Evolutionary conservation across 345 rosid species (phyloP).

Genomic region (Mangifera indica): DNA sequence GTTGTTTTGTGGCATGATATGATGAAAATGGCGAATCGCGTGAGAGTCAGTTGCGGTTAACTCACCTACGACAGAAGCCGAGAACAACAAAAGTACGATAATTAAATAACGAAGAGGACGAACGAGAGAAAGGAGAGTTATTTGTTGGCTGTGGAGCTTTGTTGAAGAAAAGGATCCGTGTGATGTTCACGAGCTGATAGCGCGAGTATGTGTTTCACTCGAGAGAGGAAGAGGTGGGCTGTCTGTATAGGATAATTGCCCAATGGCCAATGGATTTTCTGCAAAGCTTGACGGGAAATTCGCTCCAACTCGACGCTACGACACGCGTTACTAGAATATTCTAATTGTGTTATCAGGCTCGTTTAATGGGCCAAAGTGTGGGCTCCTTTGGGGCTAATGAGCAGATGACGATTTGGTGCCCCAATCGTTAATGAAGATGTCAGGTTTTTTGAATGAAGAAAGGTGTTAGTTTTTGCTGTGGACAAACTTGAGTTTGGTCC

Average conservation of each 20-base stretch:
- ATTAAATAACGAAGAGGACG: no score
- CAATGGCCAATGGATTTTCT: neutral
- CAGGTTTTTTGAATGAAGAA: no score
- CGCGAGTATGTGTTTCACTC: slow-evolving; percentile 1
- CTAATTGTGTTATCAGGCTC: neutral
- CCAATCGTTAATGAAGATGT: no score
- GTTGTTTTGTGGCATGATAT: neutral
- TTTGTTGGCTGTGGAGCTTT: neutral
- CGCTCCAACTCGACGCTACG: neutral
- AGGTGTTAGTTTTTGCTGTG: no score
- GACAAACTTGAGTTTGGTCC: no score
- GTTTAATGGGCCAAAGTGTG: neutral
- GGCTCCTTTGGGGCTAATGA: neutral
- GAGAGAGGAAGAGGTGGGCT: neutral
- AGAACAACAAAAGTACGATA: neutral
- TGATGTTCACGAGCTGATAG: neutral
- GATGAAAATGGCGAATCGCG: neutral
- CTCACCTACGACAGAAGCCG: slow-evolving; percentile 1
- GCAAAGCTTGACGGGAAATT: neutral
- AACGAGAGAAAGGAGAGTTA: no score
- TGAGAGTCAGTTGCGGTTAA: neutral
- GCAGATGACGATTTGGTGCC: no score
- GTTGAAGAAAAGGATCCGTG: neutral
- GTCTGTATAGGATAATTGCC: neutral
- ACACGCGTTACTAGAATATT: neutral